These are phyloP conservation scores for Akanthomyces dipterigenus DNA, from an alignment of 2,329 filamentous ascomycete genomes.

Conservation along the genomic window DNA sequence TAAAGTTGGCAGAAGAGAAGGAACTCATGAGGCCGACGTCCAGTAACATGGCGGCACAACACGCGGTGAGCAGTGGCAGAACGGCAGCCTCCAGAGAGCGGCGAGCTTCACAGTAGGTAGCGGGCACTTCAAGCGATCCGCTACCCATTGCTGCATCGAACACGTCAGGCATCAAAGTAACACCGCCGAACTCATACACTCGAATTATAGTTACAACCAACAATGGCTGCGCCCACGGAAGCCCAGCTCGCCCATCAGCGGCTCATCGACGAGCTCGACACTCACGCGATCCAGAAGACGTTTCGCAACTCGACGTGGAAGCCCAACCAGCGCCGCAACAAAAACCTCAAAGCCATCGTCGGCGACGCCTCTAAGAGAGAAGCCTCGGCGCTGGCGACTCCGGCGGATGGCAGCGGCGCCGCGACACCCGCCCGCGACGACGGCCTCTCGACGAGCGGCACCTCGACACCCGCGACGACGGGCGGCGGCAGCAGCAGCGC, in stretches of 20 bases:
- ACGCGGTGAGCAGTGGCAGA: slow-evolving; percentile 31
- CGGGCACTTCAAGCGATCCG: slow-evolving; percentile 4
- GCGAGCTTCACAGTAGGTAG: neutral
- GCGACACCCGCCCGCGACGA: slow-evolving; percentile 55
- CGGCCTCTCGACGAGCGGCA: slow-evolving; percentile 50
- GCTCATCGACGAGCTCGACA: slow-evolving; percentile 87
- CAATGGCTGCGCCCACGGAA: slow-evolving; percentile 57
- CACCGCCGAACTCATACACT: neutral
- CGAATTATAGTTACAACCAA: neutral
- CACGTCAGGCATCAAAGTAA: neutral
- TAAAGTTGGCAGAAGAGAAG: neutral
- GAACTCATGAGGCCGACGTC: neutral
- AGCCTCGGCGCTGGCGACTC: slow-evolving; percentile 75
- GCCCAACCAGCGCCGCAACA: slow-evolving; percentile 91
- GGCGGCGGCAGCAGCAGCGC: slow-evolving; percentile 40
- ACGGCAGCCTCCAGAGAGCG: slow-evolving; percentile 11
- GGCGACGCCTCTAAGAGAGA: slow-evolving; percentile 83
- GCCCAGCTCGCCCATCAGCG: slow-evolving; percentile 74
- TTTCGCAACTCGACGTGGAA: slow-evolving; percentile 91
- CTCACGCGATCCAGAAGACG: slow-evolving; percentile 75
- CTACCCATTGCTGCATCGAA: neutral
- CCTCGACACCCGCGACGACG: slow-evolving; percentile 51
- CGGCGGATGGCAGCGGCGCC: slow-evolving; percentile 68
- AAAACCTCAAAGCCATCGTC: slow-evolving; percentile 95
- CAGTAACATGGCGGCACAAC: neutral